phyloP scores from a whole-genome alignment of 371 early-diverging fungal genomes.

The Conidiobolus coronatus region DNA sequence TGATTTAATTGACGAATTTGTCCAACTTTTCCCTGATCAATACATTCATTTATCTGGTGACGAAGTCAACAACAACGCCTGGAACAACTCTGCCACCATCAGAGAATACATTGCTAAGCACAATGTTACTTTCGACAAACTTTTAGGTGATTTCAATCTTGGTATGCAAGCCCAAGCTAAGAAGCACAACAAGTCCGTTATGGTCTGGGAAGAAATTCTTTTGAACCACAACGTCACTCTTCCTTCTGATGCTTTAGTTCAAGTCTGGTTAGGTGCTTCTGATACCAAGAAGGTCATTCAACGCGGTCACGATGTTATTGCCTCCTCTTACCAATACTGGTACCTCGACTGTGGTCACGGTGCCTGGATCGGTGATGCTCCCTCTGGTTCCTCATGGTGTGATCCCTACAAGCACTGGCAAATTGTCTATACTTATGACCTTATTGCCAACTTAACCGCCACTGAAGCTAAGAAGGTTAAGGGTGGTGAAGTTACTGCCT shows the following conservation, averaged over 20 bases:
- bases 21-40: slow-evolving; percentile 28
- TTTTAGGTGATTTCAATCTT: slow-evolving; percentile 10
- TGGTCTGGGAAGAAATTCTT: slow-evolving; percentile 30
- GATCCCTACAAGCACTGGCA: slow-evolving; percentile 64
- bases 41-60: slow-evolving; percentile 44
- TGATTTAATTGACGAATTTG: slow-evolving; percentile 28
- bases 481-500: slow-evolving; percentile 37
- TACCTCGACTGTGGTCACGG: slow-evolving; percentile 49
- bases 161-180: slow-evolving; percentile 11
- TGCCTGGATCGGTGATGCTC: slow-evolving; percentile 16
- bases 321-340: slow-evolving; percentile 29
- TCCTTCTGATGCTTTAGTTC: slow-evolving; percentile 21
- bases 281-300: slow-evolving; percentile 20
- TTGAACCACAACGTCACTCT: slow-evolving; percentile 19
- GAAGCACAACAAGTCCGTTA: slow-evolving; percentile 17
- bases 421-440: slow-evolving; percentile 47
- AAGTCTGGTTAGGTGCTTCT: slow-evolving; percentile 24
- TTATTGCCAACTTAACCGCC: slow-evolving; percentile 8
- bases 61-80: slow-evolving; percentile 46
- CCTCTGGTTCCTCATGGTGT: slow-evolving; percentile 43
- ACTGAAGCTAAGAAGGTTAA: slow-evolving; percentile 13
- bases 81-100: slow-evolving; percentile 14
- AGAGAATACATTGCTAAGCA: slow-evolving; percentile 12
- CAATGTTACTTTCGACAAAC: not conserved
- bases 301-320: slow-evolving; percentile 25